Percentiles rank a stretch among this genome's conserved stretches.
Conservation (phyloP, 2,329 filamentous ascomycete genomes). For the Fusarium guadeloupense region DNA sequence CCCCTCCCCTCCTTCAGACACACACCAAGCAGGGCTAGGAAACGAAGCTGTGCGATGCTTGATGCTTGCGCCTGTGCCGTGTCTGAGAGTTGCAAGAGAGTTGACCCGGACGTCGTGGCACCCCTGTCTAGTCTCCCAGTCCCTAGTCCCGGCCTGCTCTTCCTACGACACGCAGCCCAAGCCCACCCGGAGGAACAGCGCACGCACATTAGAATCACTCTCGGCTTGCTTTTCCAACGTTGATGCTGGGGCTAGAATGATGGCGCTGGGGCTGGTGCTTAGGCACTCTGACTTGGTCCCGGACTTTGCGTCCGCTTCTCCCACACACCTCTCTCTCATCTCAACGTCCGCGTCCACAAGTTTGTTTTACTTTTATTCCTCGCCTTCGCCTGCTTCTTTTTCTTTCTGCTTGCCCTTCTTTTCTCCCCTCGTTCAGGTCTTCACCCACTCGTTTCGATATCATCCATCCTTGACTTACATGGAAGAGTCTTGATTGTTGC, state of each 20-base stretch:
- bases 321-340: constrained; percentile 16
- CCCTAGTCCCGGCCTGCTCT: constrained; percentile 13
- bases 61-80: constrained; percentile 22
- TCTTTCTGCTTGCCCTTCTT: constrained; percentile 12
- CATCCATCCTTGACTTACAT: constrained; percentile 17
- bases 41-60: constrained; percentile 27
- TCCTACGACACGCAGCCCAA: constrained; percentile 32
- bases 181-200: constrained; percentile 15
- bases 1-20: constrained; percentile 14
- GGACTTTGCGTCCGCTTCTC: constrained; percentile 5
- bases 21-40: constrained; percentile 18
- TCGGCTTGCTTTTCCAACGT: constrained; percentile 33
- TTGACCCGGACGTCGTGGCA: constrained; percentile 21
- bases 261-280: constrained; percentile 11
- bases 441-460: constrained; percentile 32
- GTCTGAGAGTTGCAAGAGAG: constrained; percentile 38
- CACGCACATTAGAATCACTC: constrained; percentile 21
- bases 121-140: constrained; percentile 30
- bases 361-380: constrained; percentile 38
- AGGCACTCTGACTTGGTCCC: constrained; percentile 16
- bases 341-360: constrained; percentile 35
- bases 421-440: constrained; percentile 25
- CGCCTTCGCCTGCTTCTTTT: constrained; percentile 26
- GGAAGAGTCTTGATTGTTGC: constrained; percentile 12
- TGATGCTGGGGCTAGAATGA: constrained; percentile 9